These are phyloP conservation scores for Triticum aestivum DNA, from an alignment of 176 grass and related monocot species.

Conservation along the genomic window IWGSC_CS_RefSeq_v2.1 NC_057808.1:528581561-528582060, in stretches of 20 bases:
- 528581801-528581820: background rate
- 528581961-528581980: slow-evolving; percentile 61
- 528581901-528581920: slow-evolving; percentile 34
- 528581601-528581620: background rate
- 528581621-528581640: background rate
- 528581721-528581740: background rate
- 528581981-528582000: slow-evolving; percentile 56
- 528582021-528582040: slow-evolving; percentile 25
- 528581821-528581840: background rate
- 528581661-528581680: background rate
- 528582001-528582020: slow-evolving; percentile 36
- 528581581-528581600: background rate
- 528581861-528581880: background rate
- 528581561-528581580: background rate
- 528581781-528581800: background rate
- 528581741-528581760: background rate
- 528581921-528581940: slow-evolving; percentile 54
- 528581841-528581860: background rate
- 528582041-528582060: slow-evolving; percentile 9
- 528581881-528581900: slow-evolving; percentile 13
- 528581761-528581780: background rate
- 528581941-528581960: slow-evolving; percentile 47
- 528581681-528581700: background rate
- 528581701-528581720: background rate
- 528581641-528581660: background rate